A percentile compares a stretch with the other conserved stretches of the same genome.
Evolutionary conservation across 2,329 filamentous ascomycete species (phyloP).

Genomic region (Aaosphaeria pasadenensis): DNA sequence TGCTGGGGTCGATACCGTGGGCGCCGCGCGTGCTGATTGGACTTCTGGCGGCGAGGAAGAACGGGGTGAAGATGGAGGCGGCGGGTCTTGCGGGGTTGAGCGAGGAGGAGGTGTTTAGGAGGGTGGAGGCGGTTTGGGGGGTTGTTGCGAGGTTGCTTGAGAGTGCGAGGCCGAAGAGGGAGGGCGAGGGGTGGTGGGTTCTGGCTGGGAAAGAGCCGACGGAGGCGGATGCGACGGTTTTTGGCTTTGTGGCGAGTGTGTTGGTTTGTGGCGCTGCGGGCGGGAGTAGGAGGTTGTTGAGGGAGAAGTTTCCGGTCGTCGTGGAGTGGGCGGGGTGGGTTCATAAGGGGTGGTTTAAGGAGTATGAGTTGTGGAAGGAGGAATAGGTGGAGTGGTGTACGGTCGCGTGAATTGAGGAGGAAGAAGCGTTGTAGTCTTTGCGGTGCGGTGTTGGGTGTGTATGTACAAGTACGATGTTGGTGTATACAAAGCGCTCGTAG

Average conservation of each 20-base stretch:
- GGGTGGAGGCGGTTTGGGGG: slow-evolving; percentile 53
- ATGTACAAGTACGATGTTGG: too few relatives aligned
- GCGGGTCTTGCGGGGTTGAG: slow-evolving; percentile 56
- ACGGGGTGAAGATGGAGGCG: slow-evolving; percentile 47
- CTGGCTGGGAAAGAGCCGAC: slow-evolving; percentile 53
- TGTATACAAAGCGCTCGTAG: too few relatives aligned
- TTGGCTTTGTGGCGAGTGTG: slow-evolving; percentile 55
- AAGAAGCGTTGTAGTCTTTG: too few relatives aligned
- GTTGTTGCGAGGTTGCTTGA: slow-evolving; percentile 45
- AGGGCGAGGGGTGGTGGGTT: slow-evolving; percentile 50
- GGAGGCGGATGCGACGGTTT: slow-evolving; percentile 57
- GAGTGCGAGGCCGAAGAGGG: slow-evolving; percentile 29
- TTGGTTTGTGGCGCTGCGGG: slow-evolving; percentile 54
- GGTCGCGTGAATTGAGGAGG: too few relatives aligned
- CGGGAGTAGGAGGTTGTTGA: slow-evolving; percentile 45
- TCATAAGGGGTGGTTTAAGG: slow-evolving; percentile 56
- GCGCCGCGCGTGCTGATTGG: slow-evolving; percentile 53
- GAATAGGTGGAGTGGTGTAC: too few relatives aligned
- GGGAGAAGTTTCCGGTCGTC: slow-evolving; percentile 46
- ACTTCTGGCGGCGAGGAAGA: slow-evolving; percentile 46
- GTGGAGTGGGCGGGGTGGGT: slow-evolving; percentile 58
- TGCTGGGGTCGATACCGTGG: slow-evolving; percentile 51
- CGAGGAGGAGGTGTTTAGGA: slow-evolving; percentile 50
- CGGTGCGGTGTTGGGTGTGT: too few relatives aligned
- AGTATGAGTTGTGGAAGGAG: slow-evolving; percentile 47